These are phyloP conservation scores for Talaromyces pinophilus DNA, from an alignment of 2,329 filamentous ascomycete species.

Conservation along the genomic window DNA sequence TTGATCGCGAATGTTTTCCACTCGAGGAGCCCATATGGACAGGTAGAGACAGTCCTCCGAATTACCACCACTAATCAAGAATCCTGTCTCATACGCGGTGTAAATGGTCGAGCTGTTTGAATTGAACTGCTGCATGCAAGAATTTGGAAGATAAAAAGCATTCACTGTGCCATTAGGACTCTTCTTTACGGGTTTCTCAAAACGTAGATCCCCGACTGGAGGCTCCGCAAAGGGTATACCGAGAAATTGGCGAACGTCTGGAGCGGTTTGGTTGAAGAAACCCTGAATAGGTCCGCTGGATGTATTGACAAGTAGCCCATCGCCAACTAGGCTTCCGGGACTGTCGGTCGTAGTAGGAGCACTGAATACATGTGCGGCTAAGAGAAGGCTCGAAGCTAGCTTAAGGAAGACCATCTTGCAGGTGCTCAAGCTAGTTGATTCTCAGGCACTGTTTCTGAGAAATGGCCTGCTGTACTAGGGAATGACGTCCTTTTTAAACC, in stretches of 20 bases:
- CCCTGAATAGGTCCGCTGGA: neutral
- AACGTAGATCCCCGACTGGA: neutral
- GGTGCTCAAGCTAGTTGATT: neutral
- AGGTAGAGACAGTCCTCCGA: conserved; percentile 17
- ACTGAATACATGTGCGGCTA: neutral
- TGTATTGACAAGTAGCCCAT: conserved; percentile 5
- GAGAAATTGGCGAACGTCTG: conserved; percentile 7
- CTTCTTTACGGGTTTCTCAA: neutral
- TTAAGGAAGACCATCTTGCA: neutral
- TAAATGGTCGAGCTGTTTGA: conserved; percentile 6
- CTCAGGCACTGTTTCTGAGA: neutral
- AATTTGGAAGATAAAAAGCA: neutral
- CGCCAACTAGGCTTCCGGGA: neutral
- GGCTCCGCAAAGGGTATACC: conserved; percentile 12
- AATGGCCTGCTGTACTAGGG: neutral
- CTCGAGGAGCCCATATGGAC: neutral
- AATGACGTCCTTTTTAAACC: neutral
- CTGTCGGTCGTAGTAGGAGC: neutral
- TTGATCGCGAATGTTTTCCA: neutral
- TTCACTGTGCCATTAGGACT: neutral
- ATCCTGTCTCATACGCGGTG: neutral
- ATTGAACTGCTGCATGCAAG: conserved; percentile 9
- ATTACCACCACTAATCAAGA: conserved; percentile 5
- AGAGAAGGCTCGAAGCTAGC: neutral
- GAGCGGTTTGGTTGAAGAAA: conserved; percentile 2